Evolutionary conservation across 768 basidiomycete species (phyloP).

Genomic region (Leccinum subgranulosum): DNA sequence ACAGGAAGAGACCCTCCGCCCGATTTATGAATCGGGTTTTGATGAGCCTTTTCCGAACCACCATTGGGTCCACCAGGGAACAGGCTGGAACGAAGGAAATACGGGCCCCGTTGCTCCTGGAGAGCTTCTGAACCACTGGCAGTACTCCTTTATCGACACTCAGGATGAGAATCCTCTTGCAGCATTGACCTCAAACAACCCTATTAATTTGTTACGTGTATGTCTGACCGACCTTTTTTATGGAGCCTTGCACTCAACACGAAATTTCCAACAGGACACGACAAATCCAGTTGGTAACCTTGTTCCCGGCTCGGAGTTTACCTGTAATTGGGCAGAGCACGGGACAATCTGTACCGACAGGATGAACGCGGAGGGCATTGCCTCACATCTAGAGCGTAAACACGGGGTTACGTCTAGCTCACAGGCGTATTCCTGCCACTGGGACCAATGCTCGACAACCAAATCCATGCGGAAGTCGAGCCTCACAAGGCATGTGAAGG

Average conservation of each 20-base stretch:
- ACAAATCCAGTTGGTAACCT: not conserved
- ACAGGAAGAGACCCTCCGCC: not conserved
- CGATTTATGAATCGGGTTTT: not conserved
- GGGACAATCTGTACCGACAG: not conserved
- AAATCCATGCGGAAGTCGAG: not conserved
- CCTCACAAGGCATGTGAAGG: constrained; percentile 3
- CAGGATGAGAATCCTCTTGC: not conserved
- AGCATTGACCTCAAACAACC: not conserved
- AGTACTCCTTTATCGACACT: not conserved
- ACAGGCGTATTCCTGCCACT: not conserved
- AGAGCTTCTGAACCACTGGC: not conserved
- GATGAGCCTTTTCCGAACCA: not conserved
- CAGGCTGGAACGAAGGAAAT: not conserved
- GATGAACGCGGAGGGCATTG: not conserved
- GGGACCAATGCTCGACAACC: not conserved
- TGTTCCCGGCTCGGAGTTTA: not conserved
- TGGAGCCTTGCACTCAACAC: not conserved
- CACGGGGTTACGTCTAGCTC: not conserved
- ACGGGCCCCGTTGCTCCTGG: too few relatives aligned
- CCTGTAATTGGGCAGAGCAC: constrained; percentile 1
- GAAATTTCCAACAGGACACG: not conserved
- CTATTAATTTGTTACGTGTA: not conserved
- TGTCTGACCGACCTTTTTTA: not conserved
- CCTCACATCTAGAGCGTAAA: not conserved
- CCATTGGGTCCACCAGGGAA: too few relatives aligned